Base-by-base conservation (phyloP, 164 flowering plant species). In the Dillenia turbinata region DNA sequence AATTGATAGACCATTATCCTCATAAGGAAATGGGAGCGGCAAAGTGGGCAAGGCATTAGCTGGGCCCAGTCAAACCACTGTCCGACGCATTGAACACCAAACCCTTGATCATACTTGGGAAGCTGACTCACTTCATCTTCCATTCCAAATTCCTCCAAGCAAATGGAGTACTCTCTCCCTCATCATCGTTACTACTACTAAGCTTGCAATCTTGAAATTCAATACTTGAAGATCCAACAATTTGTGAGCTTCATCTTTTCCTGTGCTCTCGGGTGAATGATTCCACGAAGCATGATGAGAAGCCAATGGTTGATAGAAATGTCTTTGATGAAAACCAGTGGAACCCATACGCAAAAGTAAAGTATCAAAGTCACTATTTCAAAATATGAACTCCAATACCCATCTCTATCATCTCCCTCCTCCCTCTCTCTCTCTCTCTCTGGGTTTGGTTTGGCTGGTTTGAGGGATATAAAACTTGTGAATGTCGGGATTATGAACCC, bases 71-170 rank as follows among this genome's bases (percentile, higher is more conserved):
- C 51, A 24, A 61, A 17, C 71, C 71, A 68, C 22, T 58, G 62
- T 54, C 19, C 16, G 26, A 68, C 61, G 52, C 66, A 68, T 6
- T 7, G 45, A 8, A 12, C 5, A 9, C 62, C 66, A 52, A 62
- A 68, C 61, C 49, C 45, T 40, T 68, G 71, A 11, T 52, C 48
- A 52, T 62, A 68, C 45, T 57, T 56, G 5, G 52, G 46, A 46
- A 68, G 71, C 62, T 62, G 66, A 13, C 60, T 68, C 47, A 57
- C 61, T 45, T 55, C 62, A 7, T 68, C 71, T 56, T 62, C 61
- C 45, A 15, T 44, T 15, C 47, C 10, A 45, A 68, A 61, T n/a
- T 62, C 66, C 6, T 11, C 71, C 53, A 68, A 45, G 47, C 71
- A 68, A 56, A 68, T 57, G 9, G 66, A 55, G 16, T 66, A 68